Evolutionary conservation across 768 basidiomycete genomes (phyloP).

Genomic region (Agaricus blazei): DNA sequence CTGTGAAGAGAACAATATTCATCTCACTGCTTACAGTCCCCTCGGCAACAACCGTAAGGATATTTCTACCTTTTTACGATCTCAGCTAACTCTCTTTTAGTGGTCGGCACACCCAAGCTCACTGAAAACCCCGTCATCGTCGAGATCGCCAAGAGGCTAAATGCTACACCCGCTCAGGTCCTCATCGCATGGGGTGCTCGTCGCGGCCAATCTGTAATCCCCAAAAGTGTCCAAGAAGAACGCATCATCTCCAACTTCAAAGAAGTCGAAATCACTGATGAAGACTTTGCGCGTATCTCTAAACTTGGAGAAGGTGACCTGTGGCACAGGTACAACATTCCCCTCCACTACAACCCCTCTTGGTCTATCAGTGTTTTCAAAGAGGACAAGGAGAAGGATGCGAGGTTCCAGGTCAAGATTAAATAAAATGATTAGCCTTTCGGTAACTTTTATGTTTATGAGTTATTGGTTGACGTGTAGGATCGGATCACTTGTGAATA

Average conservation of each 20-base stretch:
- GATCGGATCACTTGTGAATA: no score
- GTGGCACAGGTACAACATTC: slow-evolving; percentile 55
- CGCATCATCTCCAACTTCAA: slow-evolving; percentile 77
- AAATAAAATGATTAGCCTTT: background rate
- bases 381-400: slow-evolving; percentile 50
- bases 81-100: slow-evolving; percentile 24
- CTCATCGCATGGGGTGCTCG: slow-evolving; percentile 76
- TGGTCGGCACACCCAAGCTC: slow-evolving; percentile 56
- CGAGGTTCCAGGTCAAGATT: slow-evolving; percentile 29
- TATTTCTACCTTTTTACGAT: no score
- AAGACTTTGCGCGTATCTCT: slow-evolving; percentile 59
- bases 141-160: slow-evolving; percentile 57
- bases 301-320: slow-evolving; percentile 43
- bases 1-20: slow-evolving; percentile 65
- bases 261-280: slow-evolving; percentile 61
- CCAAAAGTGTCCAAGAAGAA: slow-evolving; percentile 71
- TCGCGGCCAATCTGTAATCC: slow-evolving; percentile 79
- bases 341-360: slow-evolving; percentile 42
- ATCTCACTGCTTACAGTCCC: slow-evolving; percentile 62
- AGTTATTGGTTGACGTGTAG: no score
- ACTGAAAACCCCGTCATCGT: slow-evolving; percentile 61
- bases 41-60: slow-evolving; percentile 74
- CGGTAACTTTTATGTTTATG: background rate
- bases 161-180: slow-evolving; percentile 73
- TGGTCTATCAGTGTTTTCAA: slow-evolving; percentile 76